Evolutionary conservation across 2,329 filamentous ascomycete genomes (phyloP).

Genomic region (Pseudogymnoascus destructans): DNA sequence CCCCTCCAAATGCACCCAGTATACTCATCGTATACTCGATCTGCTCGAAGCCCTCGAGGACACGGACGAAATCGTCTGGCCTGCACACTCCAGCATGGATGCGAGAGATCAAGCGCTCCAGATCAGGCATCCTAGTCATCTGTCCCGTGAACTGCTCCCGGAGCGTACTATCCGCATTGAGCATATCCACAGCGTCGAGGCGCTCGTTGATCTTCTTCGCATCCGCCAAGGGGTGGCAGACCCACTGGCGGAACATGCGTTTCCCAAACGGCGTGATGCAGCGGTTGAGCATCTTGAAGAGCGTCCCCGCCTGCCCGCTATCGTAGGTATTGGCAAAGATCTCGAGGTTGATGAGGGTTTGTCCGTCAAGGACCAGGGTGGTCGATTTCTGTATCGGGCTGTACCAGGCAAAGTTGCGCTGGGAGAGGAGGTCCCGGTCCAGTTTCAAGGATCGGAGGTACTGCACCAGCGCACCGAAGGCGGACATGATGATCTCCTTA

Average conservation of each 20-base stretch:
- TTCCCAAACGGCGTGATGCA: conserved; percentile 97
- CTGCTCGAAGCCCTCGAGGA: conserved; percentile 92
- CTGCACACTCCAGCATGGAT: conserved; percentile 87
- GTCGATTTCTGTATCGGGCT: conserved; percentile 81
- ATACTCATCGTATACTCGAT: conserved; percentile 89
- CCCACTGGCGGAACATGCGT: conserved; percentile 89
- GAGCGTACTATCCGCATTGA: conserved; percentile 70
- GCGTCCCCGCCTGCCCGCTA: conserved; percentile 68
- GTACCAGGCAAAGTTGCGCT: conserved; percentile 84
- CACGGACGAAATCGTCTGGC: conserved; percentile 81
- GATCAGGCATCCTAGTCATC: conserved; percentile 80
- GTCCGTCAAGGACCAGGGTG: conserved; percentile 83
- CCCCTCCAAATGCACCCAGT: conserved; percentile 58
- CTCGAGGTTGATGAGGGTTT: conserved; percentile 96
- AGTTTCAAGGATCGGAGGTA: conserved; percentile 82
- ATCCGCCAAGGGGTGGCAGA: conserved; percentile 88
- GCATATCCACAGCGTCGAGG: conserved; percentile 82
- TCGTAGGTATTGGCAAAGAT: conserved; percentile 90
- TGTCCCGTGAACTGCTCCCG: conserved; percentile 82
- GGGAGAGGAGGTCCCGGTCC: conserved; percentile 72
- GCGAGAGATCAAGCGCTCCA: conserved; percentile 86
- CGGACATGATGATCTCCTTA: conserved; percentile 78
- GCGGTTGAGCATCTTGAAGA: conserved; percentile 82
- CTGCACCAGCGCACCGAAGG: conserved; percentile 75
- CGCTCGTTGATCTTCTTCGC: conserved; percentile 81